phyloP scores from a whole-genome alignment of 345 rosid genomes.

The Iberis pinnata region DNA sequence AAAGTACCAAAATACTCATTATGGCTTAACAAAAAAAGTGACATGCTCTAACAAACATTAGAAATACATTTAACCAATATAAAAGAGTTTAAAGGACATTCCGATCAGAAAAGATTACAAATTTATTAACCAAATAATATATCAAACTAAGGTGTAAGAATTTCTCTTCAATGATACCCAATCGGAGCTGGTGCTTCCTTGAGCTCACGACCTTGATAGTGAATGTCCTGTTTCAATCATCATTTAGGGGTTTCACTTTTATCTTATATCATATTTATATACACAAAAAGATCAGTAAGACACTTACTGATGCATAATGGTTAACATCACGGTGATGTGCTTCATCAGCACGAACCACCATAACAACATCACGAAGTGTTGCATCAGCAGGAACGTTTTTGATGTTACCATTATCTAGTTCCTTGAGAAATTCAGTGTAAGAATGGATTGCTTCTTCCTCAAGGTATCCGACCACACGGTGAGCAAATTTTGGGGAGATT shows the following conservation, averaged over 20 bases:
- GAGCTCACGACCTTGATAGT: conserved; percentile 55
- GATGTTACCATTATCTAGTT: conserved; percentile 65
- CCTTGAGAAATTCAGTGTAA: conserved; percentile 75
- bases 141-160: too few relatives aligned
- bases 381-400: conserved; percentile 63
- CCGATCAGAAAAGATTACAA: too few relatives aligned
- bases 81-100: too few relatives aligned
- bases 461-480: conserved; percentile 70
- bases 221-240: conserved; percentile 43
- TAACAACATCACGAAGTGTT: conserved; percentile 59
- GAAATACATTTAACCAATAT: too few relatives aligned
- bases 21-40: too few relatives aligned
- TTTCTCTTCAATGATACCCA: conserved; percentile 41
- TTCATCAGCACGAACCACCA: conserved; percentile 66
- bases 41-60: too few relatives aligned
- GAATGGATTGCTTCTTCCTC: conserved; percentile 85
- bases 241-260: too few relatives aligned
- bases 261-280: too few relatives aligned
- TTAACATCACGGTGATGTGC: conserved; percentile 85
- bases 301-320: conserved; percentile 70
- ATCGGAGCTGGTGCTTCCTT: conserved; percentile 64
- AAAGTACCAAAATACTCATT: too few relatives aligned
- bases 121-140: too few relatives aligned
- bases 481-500: conserved; percentile 69
- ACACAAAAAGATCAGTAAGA: too few relatives aligned